Base-by-base conservation (phyloP, 2,329 filamentous ascomycete genomes). In the Penicillium vulpinum region DNA sequence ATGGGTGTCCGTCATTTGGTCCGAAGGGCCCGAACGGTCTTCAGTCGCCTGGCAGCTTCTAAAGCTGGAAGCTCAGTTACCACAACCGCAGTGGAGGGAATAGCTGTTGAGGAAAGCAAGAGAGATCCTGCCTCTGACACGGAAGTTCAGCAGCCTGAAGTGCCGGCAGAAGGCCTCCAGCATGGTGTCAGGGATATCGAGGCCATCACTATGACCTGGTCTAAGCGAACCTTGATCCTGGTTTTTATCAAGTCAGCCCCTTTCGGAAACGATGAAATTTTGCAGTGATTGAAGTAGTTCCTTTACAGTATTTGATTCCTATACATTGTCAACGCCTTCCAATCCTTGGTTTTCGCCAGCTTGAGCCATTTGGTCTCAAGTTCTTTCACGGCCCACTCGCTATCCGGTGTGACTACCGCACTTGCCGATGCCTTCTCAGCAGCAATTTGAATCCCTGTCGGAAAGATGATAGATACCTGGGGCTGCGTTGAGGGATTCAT, bases 381-480 rank as follows among this genome's bases (percentile, higher is more conserved):
- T 61, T 74, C 73, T 16, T 85, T 80, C 60, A 59, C 74, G 33
- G 67, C 73, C 5, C 82, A 84, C 63, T 81, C 81, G 1, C 70
- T 83, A 43, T 75, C 80, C 0, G 73, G 80, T 0, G 77, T 81
- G 11, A 81, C 81, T n/a, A 70, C 68, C 40, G 78, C 85, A 55
- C 75, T 85, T 33, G 73, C 81, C 10, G 77, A 72, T 56, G 72
- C 84, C 28, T 79, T 86, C 38, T 77, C 77, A 33, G 84, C 81
- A 22, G 74, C 84, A 29, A 74, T 78, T 53, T 83, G 83, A 65
- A 75, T 87, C 13, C 80, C 83, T 1, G 75, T 84, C 22, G 83
- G 83, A 52, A 87, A 86, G 68, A 73, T 85, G 16, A 73, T 87
- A 53, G 81, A 87, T 68, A 73, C 83, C 24, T 86, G 80, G 78